phyloP scores from a whole-genome alignment of 2,329 filamentous ascomycete genomes.

The Fusarium ambrosium region DNA sequence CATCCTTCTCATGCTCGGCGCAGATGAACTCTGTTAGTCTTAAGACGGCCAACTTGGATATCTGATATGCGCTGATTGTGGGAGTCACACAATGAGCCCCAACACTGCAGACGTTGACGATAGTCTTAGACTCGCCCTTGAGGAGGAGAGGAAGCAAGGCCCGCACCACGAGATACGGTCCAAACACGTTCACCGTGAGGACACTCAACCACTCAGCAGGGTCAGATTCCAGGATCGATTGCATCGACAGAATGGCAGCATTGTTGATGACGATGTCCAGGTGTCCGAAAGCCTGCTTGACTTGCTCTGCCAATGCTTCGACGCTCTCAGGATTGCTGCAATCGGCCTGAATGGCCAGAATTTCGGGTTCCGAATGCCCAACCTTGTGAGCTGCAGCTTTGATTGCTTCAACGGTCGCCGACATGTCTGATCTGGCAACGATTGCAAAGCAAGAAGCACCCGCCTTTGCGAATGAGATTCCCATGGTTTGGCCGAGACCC shows the following conservation, averaged over 20 bases:
- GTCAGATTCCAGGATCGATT: slow-evolving; percentile 52
- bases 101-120: slow-evolving; percentile 62
- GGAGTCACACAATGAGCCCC: slow-evolving; percentile 25
- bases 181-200: slow-evolving; percentile 66
- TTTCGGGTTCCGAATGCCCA: slow-evolving; percentile 43
- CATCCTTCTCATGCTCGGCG: slow-evolving; percentile 18
- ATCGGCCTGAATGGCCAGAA: slow-evolving; percentile 58
- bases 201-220: slow-evolving; percentile 59
- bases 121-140: slow-evolving; percentile 51
- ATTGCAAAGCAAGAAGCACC: slow-evolving; percentile 66
- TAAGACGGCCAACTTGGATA: slow-evolving; percentile 32
- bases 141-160: slow-evolving; percentile 64
- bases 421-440: slow-evolving; percentile 62
- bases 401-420: slow-evolving; percentile 50
- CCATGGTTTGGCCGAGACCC: slow-evolving; percentile 66
- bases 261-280: slow-evolving; percentile 61
- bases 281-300: slow-evolving; percentile 48
- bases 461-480: slow-evolving; percentile 67
- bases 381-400: slow-evolving; percentile 51
- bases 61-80: slow-evolving; percentile 26
- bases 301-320: slow-evolving; percentile 41
- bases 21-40: slow-evolving; percentile 33
- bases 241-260: slow-evolving; percentile 56
- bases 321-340: slow-evolving; percentile 52
- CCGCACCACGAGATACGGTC: slow-evolving; percentile 59